Percentiles rank a stretch among this genome's conserved stretches.
Conservation (phyloP, 257 asterid genomes). For the Lycium ferocissimum region DNA sequence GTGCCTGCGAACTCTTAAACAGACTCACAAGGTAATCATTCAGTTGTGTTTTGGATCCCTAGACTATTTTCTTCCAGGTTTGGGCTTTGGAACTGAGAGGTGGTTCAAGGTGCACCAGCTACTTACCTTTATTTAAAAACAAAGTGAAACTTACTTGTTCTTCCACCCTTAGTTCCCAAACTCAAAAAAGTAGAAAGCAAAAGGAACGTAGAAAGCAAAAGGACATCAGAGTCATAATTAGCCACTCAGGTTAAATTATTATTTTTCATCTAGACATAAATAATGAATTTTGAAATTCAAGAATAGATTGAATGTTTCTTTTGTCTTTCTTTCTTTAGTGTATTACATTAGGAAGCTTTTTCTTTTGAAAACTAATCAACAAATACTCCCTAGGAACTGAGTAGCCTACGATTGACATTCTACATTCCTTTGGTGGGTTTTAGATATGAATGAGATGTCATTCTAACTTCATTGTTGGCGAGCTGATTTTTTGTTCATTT, state of each 20-base stretch:
- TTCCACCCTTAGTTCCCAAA: background rate
- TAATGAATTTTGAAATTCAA: background rate
- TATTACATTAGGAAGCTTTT: constrained; percentile 1
- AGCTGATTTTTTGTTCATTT: constrained; percentile 30
- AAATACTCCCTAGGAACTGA: background rate
- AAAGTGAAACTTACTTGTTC: background rate
- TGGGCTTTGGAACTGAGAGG: background rate
- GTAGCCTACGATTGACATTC: background rate
- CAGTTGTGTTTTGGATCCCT: background rate
- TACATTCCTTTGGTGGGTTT: background rate
- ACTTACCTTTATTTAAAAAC: background rate
- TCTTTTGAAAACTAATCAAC: background rate
- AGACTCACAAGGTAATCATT: constrained; percentile 73
- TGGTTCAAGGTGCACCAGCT: constrained; percentile 9
- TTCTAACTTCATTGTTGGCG: constrained; percentile 13
- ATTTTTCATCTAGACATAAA: background rate
- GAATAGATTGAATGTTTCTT: background rate
- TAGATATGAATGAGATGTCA: background rate
- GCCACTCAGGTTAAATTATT: background rate
- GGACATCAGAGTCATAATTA: background rate
- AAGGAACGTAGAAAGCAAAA: too few relatives aligned
- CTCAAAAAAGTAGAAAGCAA: constrained; percentile 19
- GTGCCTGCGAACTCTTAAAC: constrained; percentile 87
- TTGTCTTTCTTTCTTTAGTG: background rate
- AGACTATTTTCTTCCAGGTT: background rate